Evolutionary conservation across 2,329 filamentous ascomycete genomes (phyloP), one percentile per base, ranked within the genome.

Genomic region (Phialophora expanda): DNA sequence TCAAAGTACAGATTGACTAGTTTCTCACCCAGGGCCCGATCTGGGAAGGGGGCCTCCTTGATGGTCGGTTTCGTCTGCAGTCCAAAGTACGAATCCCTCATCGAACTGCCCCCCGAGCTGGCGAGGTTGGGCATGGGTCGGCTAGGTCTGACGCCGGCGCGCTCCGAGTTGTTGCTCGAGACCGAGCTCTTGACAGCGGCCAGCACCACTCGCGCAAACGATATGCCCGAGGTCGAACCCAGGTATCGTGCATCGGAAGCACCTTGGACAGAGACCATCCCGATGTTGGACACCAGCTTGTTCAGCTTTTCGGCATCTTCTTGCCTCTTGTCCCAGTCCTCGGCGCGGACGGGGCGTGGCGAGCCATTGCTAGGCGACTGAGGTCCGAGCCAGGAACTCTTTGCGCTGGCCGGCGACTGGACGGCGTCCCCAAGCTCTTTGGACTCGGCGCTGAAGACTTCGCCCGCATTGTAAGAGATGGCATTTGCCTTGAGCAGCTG

Each of bases 51-150:
- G 0, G 93, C 93, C 53, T 91, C 90, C 68, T 91, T 89, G 75
- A 97, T 95, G 17, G 89, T 92, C 1, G 93, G 92, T 73, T 90
- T 93, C 2, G 92, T 96, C 73, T 97, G 93, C 53, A 98, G 82
- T n/a, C 94, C 94, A 75, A 98, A 98, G 82, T 97, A 97, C 0
- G 93, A 96, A 78, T 98, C 94, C 66, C 93, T 87, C 90, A 97
- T 95, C 12, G 91, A 92, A 20, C 92, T 92, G 44, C 88, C 89
- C 46, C 85, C 83, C 41, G 84, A 82, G 26, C 80, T 81, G 44
- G 81, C 78, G 55, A 82, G 69, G 77, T 83, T 80, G 67, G 84
- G 73, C 67, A 83, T 73, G 69, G 83, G 78, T 75, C 86, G 87
- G 69, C 85, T 86, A 3, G 87, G 84, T 61, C 84, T 83, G 59